Evolutionary conservation across 148 eudicot genomes (phyloP), one percentile per base, ranked within the genome.

Genomic region (Vaccinium myrtillus): DNA sequence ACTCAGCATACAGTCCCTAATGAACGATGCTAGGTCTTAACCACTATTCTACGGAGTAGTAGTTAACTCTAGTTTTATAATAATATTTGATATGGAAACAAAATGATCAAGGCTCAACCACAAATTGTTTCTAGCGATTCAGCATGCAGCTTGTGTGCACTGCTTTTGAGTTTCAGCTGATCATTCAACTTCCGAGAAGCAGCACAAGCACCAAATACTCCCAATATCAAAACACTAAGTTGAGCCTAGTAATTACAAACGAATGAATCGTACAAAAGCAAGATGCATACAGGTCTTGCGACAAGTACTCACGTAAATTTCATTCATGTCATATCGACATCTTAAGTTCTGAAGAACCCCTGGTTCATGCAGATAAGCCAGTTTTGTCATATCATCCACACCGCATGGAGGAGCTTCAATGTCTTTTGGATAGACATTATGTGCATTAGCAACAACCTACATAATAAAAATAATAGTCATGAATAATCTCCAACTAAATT

Each of bases 321-420:
- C 96, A 78, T 93, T 91, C 48, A 86, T 86, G 85, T 90, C 93
- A 90, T 88, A 93, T 61, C 96, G 93, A 83, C 89, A 87, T 83
- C 84, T 93, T 81, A 93, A 82, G 87, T 93, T 93, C 58, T 93
- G 90, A 75, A 93, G 88, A 80, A 93, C 96, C 78, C 96, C 96
- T 49, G 96, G 96, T 79, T 93, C 94, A 84, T 93, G 96, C 79
- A 93, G 88, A 91, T 93, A 93, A 79, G 96, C 91, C 81, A 93
- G 87, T 88, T 89, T 93, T 63, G 96, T 93, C 96, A 93, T 93
- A 79, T 93, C 96, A 85, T 93, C 94, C 53, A 93, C 93, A 27
- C 95, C 95, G 73, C 90, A 87, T 39, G 89, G 77, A 75, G 95
- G 93, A 78, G 95, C 93, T 87, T 93, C 95, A 49, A 86, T 84